Percentiles rank a stretch among this genome's conserved stretches.
Evolutionary conservation across 202 grass and related monocot species (phyloP).

Genomic region (Dendrocalamus latiflorus): DNA sequence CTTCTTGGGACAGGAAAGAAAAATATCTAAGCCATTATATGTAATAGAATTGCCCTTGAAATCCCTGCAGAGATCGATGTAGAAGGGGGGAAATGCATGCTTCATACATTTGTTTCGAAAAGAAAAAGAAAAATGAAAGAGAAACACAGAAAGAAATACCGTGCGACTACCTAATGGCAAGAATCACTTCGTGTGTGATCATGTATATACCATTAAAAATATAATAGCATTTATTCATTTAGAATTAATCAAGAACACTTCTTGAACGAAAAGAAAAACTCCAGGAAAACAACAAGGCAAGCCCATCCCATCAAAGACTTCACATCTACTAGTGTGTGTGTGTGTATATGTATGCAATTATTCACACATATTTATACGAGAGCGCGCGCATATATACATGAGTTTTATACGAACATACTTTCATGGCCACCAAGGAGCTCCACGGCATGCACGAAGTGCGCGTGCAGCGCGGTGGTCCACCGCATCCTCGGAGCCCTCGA

Average conservation of each 20-base stretch:
- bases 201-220: background rate
- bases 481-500: slow-evolving; percentile 85
- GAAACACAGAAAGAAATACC: background rate
- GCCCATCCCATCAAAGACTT: background rate
- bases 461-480: slow-evolving; percentile 87
- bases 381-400: background rate
- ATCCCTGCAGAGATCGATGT: background rate
- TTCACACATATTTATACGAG: too few species aligned
- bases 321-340: background rate
- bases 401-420: slow-evolving; percentile 47
- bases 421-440: too few species aligned
- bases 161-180: background rate
- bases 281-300: background rate
- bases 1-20: background rate
- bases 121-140: background rate
- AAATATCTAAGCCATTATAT: background rate
- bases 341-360: background rate
- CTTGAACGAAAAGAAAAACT: background rate
- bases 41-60: background rate
- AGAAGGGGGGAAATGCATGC: background rate
- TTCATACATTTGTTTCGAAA: background rate
- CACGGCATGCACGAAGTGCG: slow-evolving; percentile 86
- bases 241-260: background rate
- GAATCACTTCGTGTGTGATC: background rate
- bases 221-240: background rate